phyloP scores from a whole-genome alignment of 2,329 filamentous ascomycete species.

The Capronia americana region DNA sequence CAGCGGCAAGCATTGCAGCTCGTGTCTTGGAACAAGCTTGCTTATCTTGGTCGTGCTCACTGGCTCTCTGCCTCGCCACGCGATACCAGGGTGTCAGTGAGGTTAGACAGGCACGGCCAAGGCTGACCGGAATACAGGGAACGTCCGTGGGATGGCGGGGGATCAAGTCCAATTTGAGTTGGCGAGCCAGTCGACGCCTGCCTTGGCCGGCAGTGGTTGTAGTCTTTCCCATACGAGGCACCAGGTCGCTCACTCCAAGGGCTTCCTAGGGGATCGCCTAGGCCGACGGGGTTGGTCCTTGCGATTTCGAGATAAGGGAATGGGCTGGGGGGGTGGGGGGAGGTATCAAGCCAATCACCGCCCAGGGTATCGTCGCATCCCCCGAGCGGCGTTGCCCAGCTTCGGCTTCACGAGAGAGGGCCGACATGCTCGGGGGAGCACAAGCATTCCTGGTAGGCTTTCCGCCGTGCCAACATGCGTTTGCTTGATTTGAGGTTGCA shows the following conservation, averaged over 20 bases:
- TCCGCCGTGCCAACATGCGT: no score
- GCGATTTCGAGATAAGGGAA: not conserved
- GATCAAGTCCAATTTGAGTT: not conserved
- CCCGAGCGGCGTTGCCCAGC: not conserved
- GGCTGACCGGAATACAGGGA: not conserved
- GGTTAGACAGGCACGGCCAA: conserved; percentile 4
- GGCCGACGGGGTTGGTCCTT: not conserved
- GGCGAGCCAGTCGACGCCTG: not conserved
- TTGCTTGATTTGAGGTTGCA: not conserved
- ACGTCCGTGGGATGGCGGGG: not conserved
- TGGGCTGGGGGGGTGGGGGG: not conserved
- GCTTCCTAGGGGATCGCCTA: not conserved
- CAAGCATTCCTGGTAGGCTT: not conserved
- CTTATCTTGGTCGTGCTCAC: conserved; percentile 4
- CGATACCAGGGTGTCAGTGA: not conserved
- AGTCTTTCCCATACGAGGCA: not conserved
- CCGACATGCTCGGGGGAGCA: not conserved
- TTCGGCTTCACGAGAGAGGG: not conserved
- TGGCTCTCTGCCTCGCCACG: not conserved
- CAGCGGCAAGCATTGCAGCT: conserved; percentile 5
- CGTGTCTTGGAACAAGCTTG: conserved; percentile 2
- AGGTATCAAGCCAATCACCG: not conserved
- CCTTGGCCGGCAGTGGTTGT: not conserved
- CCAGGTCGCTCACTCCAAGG: not conserved
- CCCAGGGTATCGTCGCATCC: not conserved